These are phyloP conservation scores for Xylaria bambusicola DNA, from an alignment of 495 filamentous ascomycete species.

Conservation along the genomic window DNA sequence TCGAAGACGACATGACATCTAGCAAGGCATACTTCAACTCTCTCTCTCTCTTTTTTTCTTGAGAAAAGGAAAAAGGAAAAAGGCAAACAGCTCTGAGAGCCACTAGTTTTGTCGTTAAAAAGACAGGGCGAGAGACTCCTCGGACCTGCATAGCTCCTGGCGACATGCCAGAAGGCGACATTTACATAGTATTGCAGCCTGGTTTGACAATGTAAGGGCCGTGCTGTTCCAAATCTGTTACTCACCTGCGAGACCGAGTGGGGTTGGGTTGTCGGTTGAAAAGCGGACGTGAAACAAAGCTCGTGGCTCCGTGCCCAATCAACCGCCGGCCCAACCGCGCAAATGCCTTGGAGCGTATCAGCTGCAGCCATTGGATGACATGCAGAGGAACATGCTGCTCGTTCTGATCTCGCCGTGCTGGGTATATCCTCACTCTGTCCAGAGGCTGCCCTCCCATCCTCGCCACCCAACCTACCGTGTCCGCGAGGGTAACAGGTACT, in stretches of 20 bases:
- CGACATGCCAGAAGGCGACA: too few species aligned
- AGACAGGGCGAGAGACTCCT: background rate
- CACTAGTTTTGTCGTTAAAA: background rate
- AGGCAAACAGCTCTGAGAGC: background rate
- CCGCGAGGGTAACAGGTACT: too few species aligned
- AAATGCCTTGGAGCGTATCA: background rate
- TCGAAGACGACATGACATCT: background rate
- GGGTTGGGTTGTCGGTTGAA: slow-evolving; percentile 6
- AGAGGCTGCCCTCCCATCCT: too few species aligned
- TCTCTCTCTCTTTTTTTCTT: background rate
- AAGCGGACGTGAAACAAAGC: slow-evolving; percentile 14
- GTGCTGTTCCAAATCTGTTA: slow-evolving; percentile 8
- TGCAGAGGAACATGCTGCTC: too few species aligned
- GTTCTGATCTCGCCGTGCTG: too few species aligned
- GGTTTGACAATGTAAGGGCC: slow-evolving; percentile 3
- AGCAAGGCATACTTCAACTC: background rate
- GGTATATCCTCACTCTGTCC: too few species aligned
- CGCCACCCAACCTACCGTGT: too few species aligned
- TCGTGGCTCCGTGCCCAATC: slow-evolving; percentile 16
- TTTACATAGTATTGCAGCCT: background rate
- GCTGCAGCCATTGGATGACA: slow-evolving; percentile 7
- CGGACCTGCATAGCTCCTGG: background rate
- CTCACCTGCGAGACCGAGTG: background rate
- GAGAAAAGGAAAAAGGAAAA: background rate
- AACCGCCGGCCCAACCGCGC: slow-evolving; percentile 2